Evolutionary conservation across 768 basidiomycete genomes (phyloP).

Genomic region (Coprinellus aureogranulatus): DNA sequence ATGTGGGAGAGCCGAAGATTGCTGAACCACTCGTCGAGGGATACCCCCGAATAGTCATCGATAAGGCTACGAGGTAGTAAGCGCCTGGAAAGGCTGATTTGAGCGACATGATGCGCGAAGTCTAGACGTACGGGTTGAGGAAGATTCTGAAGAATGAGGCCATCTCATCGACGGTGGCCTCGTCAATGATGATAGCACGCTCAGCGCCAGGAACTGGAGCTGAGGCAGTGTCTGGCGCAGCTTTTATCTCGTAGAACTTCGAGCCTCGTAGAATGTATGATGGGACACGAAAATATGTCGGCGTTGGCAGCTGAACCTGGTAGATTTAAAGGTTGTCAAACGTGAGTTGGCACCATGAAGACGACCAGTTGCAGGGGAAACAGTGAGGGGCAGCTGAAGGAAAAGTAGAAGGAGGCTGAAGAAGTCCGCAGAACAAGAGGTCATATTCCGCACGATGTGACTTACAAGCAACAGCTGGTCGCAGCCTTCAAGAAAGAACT

Average conservation of each 20-base stretch:
- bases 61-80: too few relatives aligned
- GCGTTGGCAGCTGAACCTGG: not conserved
- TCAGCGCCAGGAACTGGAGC: slow-evolving; percentile 17
- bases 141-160: slow-evolving; percentile 58
- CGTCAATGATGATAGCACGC: slow-evolving; percentile 49
- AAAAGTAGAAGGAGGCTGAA: too few relatives aligned
- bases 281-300: slow-evolving; percentile 36
- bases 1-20: too few relatives aligned
- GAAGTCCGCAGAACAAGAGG: not conserved
- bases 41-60: too few relatives aligned
- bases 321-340: too few relatives aligned
- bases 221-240: too few relatives aligned
- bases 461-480: not conserved
- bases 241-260: slow-evolving; percentile 33
- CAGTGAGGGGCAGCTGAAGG: too few relatives aligned
- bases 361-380: too few relatives aligned
- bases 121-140: slow-evolving; percentile 48
- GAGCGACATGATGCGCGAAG: too few relatives aligned
- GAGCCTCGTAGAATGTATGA: slow-evolving; percentile 49
- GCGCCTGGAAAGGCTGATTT: too few relatives aligned
- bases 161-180: slow-evolving; percentile 46
- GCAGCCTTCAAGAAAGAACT: not conserved
- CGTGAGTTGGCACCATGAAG: too few relatives aligned
- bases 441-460: slow-evolving; percentile 26
- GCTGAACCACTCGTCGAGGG: too few relatives aligned